A percentile compares a stretch with the other conserved stretches of the same genome.
phyloP scores from a whole-genome alignment of 768 basidiomycete genomes.

The Mycena amicta region DNA sequence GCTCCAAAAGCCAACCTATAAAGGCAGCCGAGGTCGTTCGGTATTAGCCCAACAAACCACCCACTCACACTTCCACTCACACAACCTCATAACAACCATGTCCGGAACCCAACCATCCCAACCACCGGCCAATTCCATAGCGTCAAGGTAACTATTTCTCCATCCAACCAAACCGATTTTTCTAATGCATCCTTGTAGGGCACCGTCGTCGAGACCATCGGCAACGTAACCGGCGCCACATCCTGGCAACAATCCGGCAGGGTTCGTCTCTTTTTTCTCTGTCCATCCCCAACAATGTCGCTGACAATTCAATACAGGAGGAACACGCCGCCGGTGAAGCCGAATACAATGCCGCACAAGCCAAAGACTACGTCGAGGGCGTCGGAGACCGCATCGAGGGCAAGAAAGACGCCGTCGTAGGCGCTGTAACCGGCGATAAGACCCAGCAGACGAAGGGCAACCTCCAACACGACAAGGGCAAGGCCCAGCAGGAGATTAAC shows the following conservation, averaged over 20 bases:
- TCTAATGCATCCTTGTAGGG: constrained; percentile 3
- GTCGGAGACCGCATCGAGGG: constrained; percentile 37
- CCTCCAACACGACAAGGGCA: constrained; percentile 49
- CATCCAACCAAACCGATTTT: neutral
- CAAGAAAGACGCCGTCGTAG: constrained; percentile 38
- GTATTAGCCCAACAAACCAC: neutral
- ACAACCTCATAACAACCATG: neutral
- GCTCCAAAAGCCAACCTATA: neutral
- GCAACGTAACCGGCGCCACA: constrained; percentile 38
- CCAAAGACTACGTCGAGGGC: constrained; percentile 41
- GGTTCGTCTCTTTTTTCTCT: neutral
- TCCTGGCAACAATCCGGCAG: constrained; percentile 39
- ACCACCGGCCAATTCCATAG: constrained; percentile 22
- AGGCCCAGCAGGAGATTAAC: constrained; percentile 49
- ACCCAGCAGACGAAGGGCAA: constrained; percentile 44
- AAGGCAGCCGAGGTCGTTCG: neutral
- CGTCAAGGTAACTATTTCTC: neutral
- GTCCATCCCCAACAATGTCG: neutral
- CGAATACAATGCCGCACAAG: constrained; percentile 36
- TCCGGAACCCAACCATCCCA: constrained; percentile 6
- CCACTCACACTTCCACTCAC: neutral
- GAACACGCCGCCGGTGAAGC: constrained; percentile 44
- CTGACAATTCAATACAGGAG: constrained; percentile 13
- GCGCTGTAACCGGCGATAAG: constrained; percentile 42
- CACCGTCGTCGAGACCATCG: constrained; percentile 28